Evolutionary conservation across 495 filamentous ascomycete species (phyloP), one percentile per base, ranked within the genome.

Genomic region (Annulohypoxylon nitens): DNA sequence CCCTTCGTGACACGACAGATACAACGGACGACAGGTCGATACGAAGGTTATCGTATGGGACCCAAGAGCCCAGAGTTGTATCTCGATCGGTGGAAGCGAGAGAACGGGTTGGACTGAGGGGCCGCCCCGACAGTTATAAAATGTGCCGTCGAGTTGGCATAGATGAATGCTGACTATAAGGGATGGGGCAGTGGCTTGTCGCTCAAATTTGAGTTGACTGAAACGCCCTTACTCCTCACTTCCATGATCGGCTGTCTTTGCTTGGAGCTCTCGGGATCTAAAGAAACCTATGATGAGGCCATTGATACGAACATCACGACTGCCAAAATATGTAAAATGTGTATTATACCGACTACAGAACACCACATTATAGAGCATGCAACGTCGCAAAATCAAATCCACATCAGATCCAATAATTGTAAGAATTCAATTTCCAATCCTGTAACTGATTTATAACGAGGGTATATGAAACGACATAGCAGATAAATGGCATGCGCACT

Each of bases 1-100:
- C 95, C 94, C 5, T 98, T 97, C 75, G 92, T 97, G 39, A 90
- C 93, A 54, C 85, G 85, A 55, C 87, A 83, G 65, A 89, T 95
- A 71, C 75, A 79, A 45, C 73, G 73, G 37, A 79, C 76, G 26
- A 81, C 74, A 67, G 90, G 89, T 20, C 77, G 83, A 51, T 89
- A 87, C 75, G 78, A 82, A 47, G 79, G 80, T 45, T 83, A 82
- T 77, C 20, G 69, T 11, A 54, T 82, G 68, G 88, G 88, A 4
- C 86, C 86, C 4, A 77, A 88, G 61, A 88, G 86, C 72, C 90
- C 90, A 9, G 78, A 82, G 72, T 61, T 80, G 39, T 94, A 93
- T 79, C 78, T 93, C 50, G 74, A 85, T 55, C 78, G 82, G 70
- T 94, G 92, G 92, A 93, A 94, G 84, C 72, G 70, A 1, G 88